These are phyloP conservation scores for apple (Malus domestica) DNA, from an alignment of 306 rosid species.

Conservation along the genomic window DNA sequence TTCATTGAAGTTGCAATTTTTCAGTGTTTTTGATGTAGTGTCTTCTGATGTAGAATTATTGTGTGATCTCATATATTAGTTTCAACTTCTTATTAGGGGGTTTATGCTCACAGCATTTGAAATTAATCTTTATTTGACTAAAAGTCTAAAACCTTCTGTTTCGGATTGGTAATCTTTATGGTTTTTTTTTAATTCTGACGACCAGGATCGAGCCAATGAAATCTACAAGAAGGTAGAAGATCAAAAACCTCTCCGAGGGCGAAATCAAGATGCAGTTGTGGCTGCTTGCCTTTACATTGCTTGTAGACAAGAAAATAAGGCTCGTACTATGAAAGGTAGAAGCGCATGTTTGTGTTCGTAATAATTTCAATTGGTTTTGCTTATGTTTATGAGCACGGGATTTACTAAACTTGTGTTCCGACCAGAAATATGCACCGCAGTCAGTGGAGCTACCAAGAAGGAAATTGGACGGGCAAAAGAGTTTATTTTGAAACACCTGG, in stretches of 20 bases:
- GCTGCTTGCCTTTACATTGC: constrained; percentile 12
- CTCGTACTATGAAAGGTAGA: constrained; percentile 5
- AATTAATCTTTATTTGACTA: background rate
- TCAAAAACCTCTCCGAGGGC: background rate
- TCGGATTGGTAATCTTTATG: background rate
- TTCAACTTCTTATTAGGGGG: background rate
- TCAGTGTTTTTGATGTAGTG: background rate
- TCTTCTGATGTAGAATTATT: background rate
- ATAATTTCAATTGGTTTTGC: background rate
- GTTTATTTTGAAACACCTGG: background rate
- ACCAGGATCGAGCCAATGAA: constrained; percentile 7
- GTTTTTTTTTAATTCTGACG: background rate
- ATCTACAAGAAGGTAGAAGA: constrained; percentile 3
- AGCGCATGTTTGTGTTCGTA: background rate
- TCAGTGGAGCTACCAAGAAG: background rate
- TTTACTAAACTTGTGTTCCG: background rate
- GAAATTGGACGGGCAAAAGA: constrained; percentile 3
- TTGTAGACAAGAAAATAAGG: constrained; percentile 9
- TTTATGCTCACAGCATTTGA: background rate
- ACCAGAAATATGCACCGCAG: constrained; percentile 2
- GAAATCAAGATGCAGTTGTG: constrained; percentile 5
- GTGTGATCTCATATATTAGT: background rate
- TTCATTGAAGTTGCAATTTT: background rate
- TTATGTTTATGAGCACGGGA: background rate
- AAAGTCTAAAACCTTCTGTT: background rate